These are phyloP conservation scores for Blastocystis sp. DNA, from an alignment of 352 stramenopile genomes.

Conservation along the genomic window DNA sequence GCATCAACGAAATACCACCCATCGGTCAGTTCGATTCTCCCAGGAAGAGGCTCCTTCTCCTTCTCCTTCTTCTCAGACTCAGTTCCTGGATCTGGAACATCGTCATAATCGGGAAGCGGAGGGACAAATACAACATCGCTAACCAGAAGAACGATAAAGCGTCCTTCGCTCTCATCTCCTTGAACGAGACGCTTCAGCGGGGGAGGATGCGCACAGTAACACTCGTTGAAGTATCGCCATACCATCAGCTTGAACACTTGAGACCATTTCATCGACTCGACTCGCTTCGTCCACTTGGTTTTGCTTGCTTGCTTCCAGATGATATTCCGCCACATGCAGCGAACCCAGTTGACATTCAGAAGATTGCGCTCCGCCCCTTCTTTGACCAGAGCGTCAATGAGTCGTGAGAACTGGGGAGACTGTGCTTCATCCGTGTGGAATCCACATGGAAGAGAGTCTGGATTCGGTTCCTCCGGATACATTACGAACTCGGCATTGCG, in stretches of 20 bases:
- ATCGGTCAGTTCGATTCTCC: constrained; percentile 27
- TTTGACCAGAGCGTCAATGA: neutral
- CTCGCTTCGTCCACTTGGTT: neutral
- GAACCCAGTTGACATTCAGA: neutral
- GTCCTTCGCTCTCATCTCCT: neutral
- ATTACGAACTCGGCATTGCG: constrained; percentile 8
- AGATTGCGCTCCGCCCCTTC: neutral
- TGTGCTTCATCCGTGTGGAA: neutral
- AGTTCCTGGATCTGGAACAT: neutral
- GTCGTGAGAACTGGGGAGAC: neutral
- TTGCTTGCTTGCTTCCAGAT: constrained; percentile 24
- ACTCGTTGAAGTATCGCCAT: constrained; percentile 8
- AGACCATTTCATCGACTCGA: neutral
- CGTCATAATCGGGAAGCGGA: neutral
- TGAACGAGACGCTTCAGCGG: constrained; percentile 1
- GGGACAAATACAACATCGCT: neutral
- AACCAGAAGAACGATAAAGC: neutral
- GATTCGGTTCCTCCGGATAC: neutral
- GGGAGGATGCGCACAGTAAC: neutral
- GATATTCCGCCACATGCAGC: neutral
- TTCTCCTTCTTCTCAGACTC: neutral
- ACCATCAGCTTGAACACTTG: neutral
- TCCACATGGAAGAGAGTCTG: neutral
- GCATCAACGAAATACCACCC: constrained; percentile 49
- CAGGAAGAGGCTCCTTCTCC: neutral